Evolutionary conservation across 257 asterid species (phyloP), one percentile per base, ranked within the genome.

Genomic region (Salvia miltiorrhiza): DNA sequence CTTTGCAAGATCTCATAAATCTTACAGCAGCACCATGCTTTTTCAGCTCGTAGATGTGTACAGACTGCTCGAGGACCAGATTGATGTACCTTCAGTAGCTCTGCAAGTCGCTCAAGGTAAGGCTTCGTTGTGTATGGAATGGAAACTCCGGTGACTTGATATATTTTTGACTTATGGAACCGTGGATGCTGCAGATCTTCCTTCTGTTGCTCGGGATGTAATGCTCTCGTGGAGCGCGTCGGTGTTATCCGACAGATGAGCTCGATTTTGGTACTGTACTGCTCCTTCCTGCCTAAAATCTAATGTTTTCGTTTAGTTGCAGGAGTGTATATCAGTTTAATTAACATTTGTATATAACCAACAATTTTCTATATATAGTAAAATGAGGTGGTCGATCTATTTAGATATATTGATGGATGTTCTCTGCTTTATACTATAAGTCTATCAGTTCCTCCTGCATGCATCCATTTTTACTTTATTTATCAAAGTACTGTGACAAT

Each of bases 211-310:
- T 67, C 91, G 98, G 47, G 98, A 93, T 56, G 82, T 87, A 30
- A 80, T 93, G 70, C 98, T 93, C 33, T 90, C 98, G 6, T 93
- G 98, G 98, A 93, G 89, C 68, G 83, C 81, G 35, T 84, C 95
- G 5, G 89, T 93, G 57, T 74, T 93, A 72, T 82, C 86, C 16
- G 89, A 90, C 61, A 70, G 95, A 82, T 88, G 73, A 76, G 48
- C 65, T 37, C 16, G 11, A 39, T 10, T 49, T 58, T 43, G 57
- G 43, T 35, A 35, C 2, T 44, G 56, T 47, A 17, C 26, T 20
- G 11, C 48, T 11, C 40, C 56, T 21, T 10, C 60, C 40, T 9
- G 14, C 63, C 13, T 10, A 9, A 12, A 62, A 62, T n/a, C 67
- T 32, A n/a, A 13, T 43, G 8, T 37, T 39, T 21, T 40, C 21